Evolutionary conservation across 805 yeast species (phyloP), one percentile per base, ranked within the genome.

Genomic region (Wickerhamomyces rabaulensis): DNA sequence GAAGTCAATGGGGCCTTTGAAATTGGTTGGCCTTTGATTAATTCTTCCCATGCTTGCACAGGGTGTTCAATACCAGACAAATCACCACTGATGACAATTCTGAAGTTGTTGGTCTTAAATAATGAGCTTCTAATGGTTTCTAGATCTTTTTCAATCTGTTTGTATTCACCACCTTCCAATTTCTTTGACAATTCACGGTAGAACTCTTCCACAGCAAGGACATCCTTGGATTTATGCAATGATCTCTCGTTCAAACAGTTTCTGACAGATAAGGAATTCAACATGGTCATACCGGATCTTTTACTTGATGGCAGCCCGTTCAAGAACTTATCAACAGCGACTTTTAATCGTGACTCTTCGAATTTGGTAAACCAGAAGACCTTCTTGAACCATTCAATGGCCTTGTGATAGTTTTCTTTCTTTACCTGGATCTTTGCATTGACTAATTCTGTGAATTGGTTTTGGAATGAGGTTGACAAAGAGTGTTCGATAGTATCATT

Each of bases 331-430:
- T 71, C 75, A 33, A 71, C 50, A 16, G 84, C 72, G 23, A 87
- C 79, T 53, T 76, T 74, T 21, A 89, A 76, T 62, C 97, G 74
- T 10, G 79, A 73, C 52, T 78, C 80, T 47, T 90, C 96, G 62
- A 87, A 88, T 7, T 78, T 74, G 25, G 86, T 76, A 54, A 78
- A 74, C 62, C 78, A 82, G 55, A 90, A 65, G 17, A 86, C 73
- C 48, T 80, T 79, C 39, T 71, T 65, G 39, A 87, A 69, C 98
- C 98, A 94, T 21, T 79, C 76, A 36, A 91, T 80, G 1, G 92
- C 89, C 41, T 74, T 74, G 0, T 53, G 46, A 59, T 91, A 94
- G 48, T 89, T 81, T 9, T 69, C 71, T 9, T 71, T 69, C 54
- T 76, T 81, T 39, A 84, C 82, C 52, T 80, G 78, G 38, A 91